Evolutionary conservation across 23 red algal genomes (phyloP).

Genomic region (Gracilaria caudata): DNA sequence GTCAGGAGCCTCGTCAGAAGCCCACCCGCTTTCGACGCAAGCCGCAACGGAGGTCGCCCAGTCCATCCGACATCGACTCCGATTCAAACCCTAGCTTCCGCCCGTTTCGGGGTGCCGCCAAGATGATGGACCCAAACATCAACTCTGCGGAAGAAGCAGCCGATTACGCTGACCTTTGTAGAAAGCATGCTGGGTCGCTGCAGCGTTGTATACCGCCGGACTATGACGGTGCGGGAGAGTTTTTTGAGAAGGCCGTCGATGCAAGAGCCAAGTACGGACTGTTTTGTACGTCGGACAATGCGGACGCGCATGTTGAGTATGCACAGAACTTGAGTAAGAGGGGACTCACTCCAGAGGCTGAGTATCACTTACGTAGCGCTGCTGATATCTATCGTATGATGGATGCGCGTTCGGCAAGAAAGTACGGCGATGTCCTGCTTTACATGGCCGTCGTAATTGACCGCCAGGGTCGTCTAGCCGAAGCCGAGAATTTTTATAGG

Average conservation of each 20-base stretch:
- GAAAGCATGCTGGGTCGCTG: slow-evolving; percentile 45
- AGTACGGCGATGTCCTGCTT: slow-evolving; percentile 77
- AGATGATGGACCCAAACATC: slow-evolving; percentile 24
- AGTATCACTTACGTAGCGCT: slow-evolving; percentile 75
- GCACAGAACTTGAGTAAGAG: slow-evolving; percentile 76
- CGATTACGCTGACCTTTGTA: slow-evolving; percentile 59
- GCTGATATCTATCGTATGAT: slow-evolving; percentile 72
- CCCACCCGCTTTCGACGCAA: slow-evolving; percentile 12
- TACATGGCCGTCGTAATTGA: slow-evolving; percentile 84
- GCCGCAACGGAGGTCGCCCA: not conserved
- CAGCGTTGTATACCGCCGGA: slow-evolving; percentile 61
- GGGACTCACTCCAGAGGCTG: slow-evolving; percentile 67
- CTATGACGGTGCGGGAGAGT: slow-evolving; percentile 69
- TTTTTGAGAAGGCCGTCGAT: slow-evolving; percentile 71
- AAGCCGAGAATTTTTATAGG: slow-evolving; percentile 82
- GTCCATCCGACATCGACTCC: not conserved
- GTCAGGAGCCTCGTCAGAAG: not conserved
- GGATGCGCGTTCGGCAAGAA: slow-evolving; percentile 55
- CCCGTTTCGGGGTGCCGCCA: slow-evolving; percentile 41
- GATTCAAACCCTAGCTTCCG: slow-evolving; percentile 10
- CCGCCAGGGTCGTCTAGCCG: slow-evolving; percentile 69
- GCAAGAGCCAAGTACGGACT: slow-evolving; percentile 53
- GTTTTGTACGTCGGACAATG: slow-evolving; percentile 66
- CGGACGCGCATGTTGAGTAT: slow-evolving; percentile 76
- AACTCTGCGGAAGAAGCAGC: slow-evolving; percentile 38